These are phyloP conservation scores for Ceratocystis ficicola DNA, from an alignment of 2,329 filamentous ascomycete species.

Conservation along the genomic window DNA sequence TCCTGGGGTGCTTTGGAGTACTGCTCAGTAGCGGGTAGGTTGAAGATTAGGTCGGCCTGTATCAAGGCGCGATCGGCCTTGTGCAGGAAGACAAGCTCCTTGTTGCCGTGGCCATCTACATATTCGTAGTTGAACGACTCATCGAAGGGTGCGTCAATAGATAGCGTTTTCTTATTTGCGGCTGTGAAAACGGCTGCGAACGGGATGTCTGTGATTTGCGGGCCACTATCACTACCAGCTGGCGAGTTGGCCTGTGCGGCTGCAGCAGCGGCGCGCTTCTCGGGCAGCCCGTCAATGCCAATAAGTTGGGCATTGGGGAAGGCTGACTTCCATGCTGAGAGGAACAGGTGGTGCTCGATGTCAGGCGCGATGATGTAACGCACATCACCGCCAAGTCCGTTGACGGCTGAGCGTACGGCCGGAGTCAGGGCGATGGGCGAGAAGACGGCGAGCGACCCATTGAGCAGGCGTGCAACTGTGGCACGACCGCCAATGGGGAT, in stretches of 20 bases:
- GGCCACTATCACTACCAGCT: conserved; percentile 23
- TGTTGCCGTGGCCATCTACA: conserved; percentile 65
- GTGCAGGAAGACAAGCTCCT: conserved; percentile 80
- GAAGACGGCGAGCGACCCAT: conserved; percentile 74
- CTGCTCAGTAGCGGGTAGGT: conserved; percentile 77
- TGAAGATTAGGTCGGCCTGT: conserved; percentile 84
- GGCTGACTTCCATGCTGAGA: conserved; percentile 69
- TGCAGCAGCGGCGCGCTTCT: conserved; percentile 58
- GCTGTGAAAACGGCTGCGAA: conserved; percentile 59
- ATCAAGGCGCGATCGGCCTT: conserved; percentile 68
- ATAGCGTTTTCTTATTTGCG: conserved; percentile 39
- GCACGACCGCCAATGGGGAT: conserved; percentile 77
- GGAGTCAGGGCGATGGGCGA: conserved; percentile 79
- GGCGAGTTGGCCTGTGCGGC: conserved; percentile 35
- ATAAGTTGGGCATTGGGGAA: conserved; percentile 71
- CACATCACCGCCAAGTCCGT: conserved; percentile 55
- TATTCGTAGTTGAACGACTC: conserved; percentile 77
- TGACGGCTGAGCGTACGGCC: conserved; percentile 52
- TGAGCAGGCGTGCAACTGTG: conserved; percentile 70
- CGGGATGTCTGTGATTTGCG: conserved; percentile 35
- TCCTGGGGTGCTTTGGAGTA: conserved; percentile 44
- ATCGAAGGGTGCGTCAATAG: conserved; percentile 68
- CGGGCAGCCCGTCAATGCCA: conserved; percentile 68
- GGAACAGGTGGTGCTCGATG: conserved; percentile 87
- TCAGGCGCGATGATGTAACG: conserved; percentile 81